A percentile compares a stretch with the other conserved stretches of the same genome.
Evolutionary conservation across 441 rosid species (phyloP).

Genomic region (Adansonia gregorii): DNA sequence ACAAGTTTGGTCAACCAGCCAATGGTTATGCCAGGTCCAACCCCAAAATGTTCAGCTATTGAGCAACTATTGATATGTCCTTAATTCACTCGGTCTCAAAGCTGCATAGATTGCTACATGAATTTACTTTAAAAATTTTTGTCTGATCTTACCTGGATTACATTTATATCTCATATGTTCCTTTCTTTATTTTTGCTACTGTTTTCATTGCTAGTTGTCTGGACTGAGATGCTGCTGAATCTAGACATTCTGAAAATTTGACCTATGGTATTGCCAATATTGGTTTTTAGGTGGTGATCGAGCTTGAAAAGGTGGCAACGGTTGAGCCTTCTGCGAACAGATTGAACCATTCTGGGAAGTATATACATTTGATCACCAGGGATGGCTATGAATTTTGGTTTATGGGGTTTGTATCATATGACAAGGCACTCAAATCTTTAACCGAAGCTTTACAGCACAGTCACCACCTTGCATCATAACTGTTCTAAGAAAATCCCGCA

Average conservation of each 20-base stretch:
- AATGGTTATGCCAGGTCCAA: neutral
- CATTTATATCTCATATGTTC: neutral
- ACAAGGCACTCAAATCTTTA: constrained; percentile 69
- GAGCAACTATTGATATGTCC: neutral
- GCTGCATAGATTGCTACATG: neutral
- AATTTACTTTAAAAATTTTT: neutral
- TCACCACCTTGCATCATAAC: neutral
- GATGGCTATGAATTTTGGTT: constrained; percentile 86
- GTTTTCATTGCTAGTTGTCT: constrained; percentile 13
- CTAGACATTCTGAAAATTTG: neutral
- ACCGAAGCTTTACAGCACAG: constrained; percentile 42
- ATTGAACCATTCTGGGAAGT: constrained; percentile 60
- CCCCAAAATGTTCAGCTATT: neutral
- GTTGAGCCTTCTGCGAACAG: constrained; percentile 62
- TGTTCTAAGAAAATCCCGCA: constrained; percentile 24
- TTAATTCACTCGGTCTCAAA: neutral
- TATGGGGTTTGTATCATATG: constrained; percentile 78
- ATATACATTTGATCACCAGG: constrained; percentile 55
- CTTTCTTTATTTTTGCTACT: neutral
- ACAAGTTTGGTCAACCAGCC: neutral
- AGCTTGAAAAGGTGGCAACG: constrained; percentile 53
- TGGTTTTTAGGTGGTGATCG: constrained; percentile 62
- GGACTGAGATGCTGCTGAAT: constrained; percentile 11
- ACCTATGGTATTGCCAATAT: neutral
- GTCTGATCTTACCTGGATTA: neutral